These are phyloP conservation scores for Daldinia concentrica DNA, from an alignment of 495 filamentous ascomycete species.

Conservation along the genomic window DNA sequence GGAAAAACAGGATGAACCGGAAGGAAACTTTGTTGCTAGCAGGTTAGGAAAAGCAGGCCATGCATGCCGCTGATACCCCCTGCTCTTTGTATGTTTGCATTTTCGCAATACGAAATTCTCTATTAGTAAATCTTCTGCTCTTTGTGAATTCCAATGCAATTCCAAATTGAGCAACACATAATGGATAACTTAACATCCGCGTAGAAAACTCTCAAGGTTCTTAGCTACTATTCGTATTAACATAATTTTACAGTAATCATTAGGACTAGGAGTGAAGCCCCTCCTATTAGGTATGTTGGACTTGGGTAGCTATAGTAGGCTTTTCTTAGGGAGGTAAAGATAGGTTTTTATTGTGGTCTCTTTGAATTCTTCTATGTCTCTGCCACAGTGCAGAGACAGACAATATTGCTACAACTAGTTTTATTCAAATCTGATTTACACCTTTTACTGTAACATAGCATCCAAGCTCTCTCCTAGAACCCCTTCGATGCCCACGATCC, in stretches of 20 bases:
- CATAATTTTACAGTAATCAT: background rate
- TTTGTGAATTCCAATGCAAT: background rate
- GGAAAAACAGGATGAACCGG: background rate
- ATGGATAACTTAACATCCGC: background rate
- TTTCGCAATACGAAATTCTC: background rate
- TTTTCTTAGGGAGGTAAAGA: background rate
- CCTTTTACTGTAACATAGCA: slow-evolving; percentile 79
- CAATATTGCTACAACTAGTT: slow-evolving; percentile 2
- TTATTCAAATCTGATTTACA: background rate
- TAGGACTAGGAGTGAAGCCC: background rate
- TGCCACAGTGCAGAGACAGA: background rate
- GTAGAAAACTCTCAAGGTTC: background rate
- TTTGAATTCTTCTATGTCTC: background rate
- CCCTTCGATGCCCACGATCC: slow-evolving; percentile 87
- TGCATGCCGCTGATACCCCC: background rate
- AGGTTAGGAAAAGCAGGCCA: background rate
- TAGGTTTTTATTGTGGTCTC: background rate
- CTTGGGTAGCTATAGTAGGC: background rate
- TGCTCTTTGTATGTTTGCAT: background rate
- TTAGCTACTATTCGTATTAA: background rate
- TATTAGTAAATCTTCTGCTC: background rate
- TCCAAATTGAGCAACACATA: background rate
- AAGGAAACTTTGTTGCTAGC: background rate
- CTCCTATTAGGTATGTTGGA: background rate
- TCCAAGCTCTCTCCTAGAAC: slow-evolving; percentile 88